These are phyloP conservation scores for Diaporthe velutina DNA, from an alignment of 2,329 filamentous ascomycete species.

Conservation along the genomic window DNA sequence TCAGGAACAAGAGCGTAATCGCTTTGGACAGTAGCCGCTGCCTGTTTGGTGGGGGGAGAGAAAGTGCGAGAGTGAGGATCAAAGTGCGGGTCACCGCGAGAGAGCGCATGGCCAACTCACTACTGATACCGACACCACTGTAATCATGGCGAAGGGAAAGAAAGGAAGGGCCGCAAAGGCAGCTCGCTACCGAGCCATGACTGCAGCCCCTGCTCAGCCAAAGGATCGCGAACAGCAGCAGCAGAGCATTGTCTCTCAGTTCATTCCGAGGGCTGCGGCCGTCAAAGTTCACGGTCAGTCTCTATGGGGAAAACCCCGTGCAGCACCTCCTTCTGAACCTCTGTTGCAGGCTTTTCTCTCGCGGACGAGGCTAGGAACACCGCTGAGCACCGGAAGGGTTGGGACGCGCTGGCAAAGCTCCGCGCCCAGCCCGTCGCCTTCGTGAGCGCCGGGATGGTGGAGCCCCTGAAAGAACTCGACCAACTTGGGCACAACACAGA, in stretches of 20 bases:
- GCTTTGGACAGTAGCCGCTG: background rate
- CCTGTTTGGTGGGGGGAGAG: background rate
- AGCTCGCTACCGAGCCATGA: conserved; percentile 38
- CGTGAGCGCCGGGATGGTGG: conserved; percentile 64
- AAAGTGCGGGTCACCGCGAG: background rate
- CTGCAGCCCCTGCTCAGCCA: background rate
- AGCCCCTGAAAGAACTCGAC: conserved; percentile 61
- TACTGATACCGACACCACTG: background rate
- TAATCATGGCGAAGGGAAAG: conserved; percentile 43
- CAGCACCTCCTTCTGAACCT: conserved; percentile 51
- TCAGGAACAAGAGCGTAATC: background rate
- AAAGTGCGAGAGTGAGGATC: background rate
- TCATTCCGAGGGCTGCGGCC: conserved; percentile 23
- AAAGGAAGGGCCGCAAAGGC: conserved; percentile 43
- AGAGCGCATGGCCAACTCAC: background rate
- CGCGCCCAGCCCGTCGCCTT: conserved; percentile 65
- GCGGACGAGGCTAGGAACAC: conserved; percentile 66
- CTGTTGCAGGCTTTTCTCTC: conserved; percentile 54
- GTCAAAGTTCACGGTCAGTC: conserved; percentile 36
- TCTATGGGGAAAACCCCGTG: background rate
- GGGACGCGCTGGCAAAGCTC: conserved; percentile 56
- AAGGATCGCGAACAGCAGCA: conserved; percentile 8
- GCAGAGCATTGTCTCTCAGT: conserved; percentile 35
- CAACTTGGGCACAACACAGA: conserved; percentile 9
- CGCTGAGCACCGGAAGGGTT: conserved; percentile 57